phyloP scores from a whole-genome alignment of 805 yeast species.

The Candida railenensis region DNA sequence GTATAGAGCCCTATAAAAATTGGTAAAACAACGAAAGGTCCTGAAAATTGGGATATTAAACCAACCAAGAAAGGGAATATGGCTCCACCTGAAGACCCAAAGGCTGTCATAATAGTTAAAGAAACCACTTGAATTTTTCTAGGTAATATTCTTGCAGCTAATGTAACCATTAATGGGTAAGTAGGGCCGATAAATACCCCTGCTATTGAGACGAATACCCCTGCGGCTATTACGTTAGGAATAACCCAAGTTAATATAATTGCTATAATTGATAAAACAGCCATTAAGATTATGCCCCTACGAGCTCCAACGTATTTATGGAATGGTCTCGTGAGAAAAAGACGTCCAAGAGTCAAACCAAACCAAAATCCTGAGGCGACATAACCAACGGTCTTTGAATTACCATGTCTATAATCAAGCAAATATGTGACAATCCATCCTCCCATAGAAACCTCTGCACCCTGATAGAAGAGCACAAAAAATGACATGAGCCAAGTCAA shows the following conservation, averaged over 20 bases:
- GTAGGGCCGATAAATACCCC: slow-evolving; percentile 70
- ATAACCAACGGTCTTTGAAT: slow-evolving; percentile 50
- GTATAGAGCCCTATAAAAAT: slow-evolving; percentile 38
- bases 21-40: slow-evolving; percentile 52
- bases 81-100: slow-evolving; percentile 61
- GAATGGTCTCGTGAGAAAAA: slow-evolving; percentile 43
- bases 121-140: slow-evolving; percentile 51
- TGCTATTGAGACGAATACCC: slow-evolving; percentile 45
- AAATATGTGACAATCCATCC: slow-evolving; percentile 72
- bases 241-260: slow-evolving; percentile 49
- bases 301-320: slow-evolving; percentile 44
- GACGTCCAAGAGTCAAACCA: slow-evolving; percentile 66
- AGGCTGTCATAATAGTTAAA: slow-evolving; percentile 51
- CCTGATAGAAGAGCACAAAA: slow-evolving; percentile 62
- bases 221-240: slow-evolving; percentile 43
- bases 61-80: slow-evolving; percentile 55
- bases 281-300: slow-evolving; percentile 38
- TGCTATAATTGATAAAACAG: slow-evolving; percentile 32
- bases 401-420: slow-evolving; percentile 51
- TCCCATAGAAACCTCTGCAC: slow-evolving; percentile 67
- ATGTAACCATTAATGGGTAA: slow-evolving; percentile 52
- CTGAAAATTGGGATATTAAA: slow-evolving; percentile 42
- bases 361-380: slow-evolving; percentile 72
- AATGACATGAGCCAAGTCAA: slow-evolving; percentile 49
- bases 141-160: slow-evolving; percentile 46